phyloP scores from a whole-genome alignment of 306 rosid genomes.

The Fagus sylvatica region DNA sequence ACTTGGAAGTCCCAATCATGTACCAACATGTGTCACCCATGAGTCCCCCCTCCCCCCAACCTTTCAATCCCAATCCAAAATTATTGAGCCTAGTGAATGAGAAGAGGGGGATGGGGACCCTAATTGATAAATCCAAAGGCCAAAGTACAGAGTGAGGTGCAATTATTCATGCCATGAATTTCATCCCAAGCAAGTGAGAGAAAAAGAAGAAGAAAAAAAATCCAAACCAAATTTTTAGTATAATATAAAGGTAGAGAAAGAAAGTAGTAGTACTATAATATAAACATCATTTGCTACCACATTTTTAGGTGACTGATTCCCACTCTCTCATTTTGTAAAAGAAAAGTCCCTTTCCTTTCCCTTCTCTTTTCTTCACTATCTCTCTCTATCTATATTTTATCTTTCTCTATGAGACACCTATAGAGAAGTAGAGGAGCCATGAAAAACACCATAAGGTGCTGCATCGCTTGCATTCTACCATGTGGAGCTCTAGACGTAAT shows the following conservation, averaged over 20 bases:
- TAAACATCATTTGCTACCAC: slow-evolving; percentile 29
- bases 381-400: slow-evolving; percentile 5
- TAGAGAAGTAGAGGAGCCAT: slow-evolving; percentile 28
- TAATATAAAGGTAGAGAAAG: background rate
- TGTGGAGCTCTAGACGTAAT: slow-evolving; percentile 91
- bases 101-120: slow-evolving; percentile 40
- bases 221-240: background rate
- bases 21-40: slow-evolving; percentile 52
- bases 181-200: slow-evolving; percentile 39
- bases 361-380: slow-evolving; percentile 1
- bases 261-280: background rate
- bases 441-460: slow-evolving; percentile 83
- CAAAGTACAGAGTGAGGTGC: slow-evolving; percentile 58
- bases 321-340: slow-evolving; percentile 29
- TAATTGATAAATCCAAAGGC: slow-evolving; percentile 53
- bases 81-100: slow-evolving; percentile 44
- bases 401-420: slow-evolving; percentile 34
- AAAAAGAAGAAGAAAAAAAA: background rate
- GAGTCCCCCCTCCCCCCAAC: slow-evolving; percentile 44
- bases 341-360: background rate
- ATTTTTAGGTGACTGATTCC: slow-evolving; percentile 42
- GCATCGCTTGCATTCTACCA: slow-evolving; percentile 96
- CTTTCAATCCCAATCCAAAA: slow-evolving; percentile 44
- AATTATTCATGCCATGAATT: slow-evolving; percentile 71
- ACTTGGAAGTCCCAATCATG: slow-evolving; percentile 54